These are phyloP conservation scores for Cladophialophora carrionii DNA, from an alignment of 2,329 filamentous ascomycete species.

Conservation along the genomic window DNA sequence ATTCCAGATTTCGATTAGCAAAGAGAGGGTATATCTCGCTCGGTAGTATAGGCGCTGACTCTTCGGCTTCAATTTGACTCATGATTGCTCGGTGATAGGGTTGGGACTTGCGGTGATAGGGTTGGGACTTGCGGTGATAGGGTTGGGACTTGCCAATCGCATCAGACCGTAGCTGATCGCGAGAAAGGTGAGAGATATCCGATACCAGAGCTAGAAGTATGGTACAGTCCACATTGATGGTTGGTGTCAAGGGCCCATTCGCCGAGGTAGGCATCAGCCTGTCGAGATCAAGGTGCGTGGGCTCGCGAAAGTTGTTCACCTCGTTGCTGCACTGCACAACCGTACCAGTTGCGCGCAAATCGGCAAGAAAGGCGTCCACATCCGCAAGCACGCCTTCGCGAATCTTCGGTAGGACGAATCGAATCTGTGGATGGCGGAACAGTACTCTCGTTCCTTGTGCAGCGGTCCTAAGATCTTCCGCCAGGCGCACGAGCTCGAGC, in stretches of 20 bases:
- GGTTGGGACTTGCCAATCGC: conserved; percentile 51
- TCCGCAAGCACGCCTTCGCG: conserved; percentile 54
- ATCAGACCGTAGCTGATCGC: conserved; percentile 41
- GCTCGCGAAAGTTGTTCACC: neutral
- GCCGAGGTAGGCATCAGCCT: conserved; percentile 27
- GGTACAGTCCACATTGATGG: conserved; percentile 59
- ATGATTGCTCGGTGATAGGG: conserved; percentile 63
- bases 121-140: conserved; percentile 59
- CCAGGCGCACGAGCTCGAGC: conserved; percentile 64
- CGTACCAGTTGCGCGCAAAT: conserved; percentile 58
- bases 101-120: conserved; percentile 54
- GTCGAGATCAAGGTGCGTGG: conserved; percentile 19
- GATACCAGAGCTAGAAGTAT: conserved; percentile 73
- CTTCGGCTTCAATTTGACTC: conserved; percentile 68
- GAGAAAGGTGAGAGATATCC: conserved; percentile 67
- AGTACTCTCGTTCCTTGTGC: conserved; percentile 58
- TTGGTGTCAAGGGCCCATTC: conserved; percentile 49
- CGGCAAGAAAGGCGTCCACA: conserved; percentile 60
- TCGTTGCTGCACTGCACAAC: conserved; percentile 43
- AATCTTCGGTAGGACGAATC: conserved; percentile 65
- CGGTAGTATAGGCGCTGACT: conserved; percentile 62
- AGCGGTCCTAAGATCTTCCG: conserved; percentile 61
- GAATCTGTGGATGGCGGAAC: conserved; percentile 63
- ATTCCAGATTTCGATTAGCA: conserved; percentile 60
- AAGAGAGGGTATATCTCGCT: conserved; percentile 67